Evolutionary conservation across 2,329 filamentous ascomycete genomes (phyloP).

Genomic region (Apiospora arundinis): DNA sequence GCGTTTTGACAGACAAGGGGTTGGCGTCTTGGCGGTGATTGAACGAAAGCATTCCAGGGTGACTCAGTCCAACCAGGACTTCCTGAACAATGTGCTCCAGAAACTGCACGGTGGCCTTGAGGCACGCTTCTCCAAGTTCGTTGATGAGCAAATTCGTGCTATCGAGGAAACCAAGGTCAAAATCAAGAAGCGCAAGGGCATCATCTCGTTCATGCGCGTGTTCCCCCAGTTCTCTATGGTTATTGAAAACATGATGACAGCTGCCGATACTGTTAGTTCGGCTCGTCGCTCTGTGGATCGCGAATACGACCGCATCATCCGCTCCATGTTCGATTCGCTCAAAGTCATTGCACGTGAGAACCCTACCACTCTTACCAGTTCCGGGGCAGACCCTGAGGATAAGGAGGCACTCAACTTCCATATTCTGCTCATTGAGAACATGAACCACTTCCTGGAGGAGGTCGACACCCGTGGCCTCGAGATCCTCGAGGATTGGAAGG

Average conservation of each 20-base stretch:
- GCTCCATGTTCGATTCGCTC: conserved; percentile 95
- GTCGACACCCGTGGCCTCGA: conserved; percentile 77
- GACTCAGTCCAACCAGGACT: conserved; percentile 92
- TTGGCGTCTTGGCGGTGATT: conserved; percentile 82
- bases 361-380: conserved; percentile 53
- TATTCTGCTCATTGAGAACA: conserved; percentile 96
- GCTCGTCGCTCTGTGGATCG: conserved; percentile 82
- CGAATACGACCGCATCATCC: conserved; percentile 87
- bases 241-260: conserved; percentile 81
- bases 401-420: conserved; percentile 98
- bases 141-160: conserved; percentile 92
- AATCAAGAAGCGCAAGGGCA: conserved; percentile 96
- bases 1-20: conserved; percentile 70
- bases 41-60: conserved; percentile 81
- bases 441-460: conserved; percentile 96
- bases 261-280: conserved; percentile 60
- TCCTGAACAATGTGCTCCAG: conserved; percentile 78
- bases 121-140: conserved; percentile 82
- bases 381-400: conserved; percentile 72
- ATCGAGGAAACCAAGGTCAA: conserved; percentile 99
- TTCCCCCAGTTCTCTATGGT: conserved; percentile 87
- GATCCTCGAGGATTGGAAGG: conserved; percentile 83
- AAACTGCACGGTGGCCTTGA: conserved; percentile 79
- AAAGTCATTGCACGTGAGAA: conserved; percentile 88
- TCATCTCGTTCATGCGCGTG: conserved; percentile 92